Base-by-base conservation (phyloP, 106 monocot genomes). In the Vanilla planifolia region DNA sequence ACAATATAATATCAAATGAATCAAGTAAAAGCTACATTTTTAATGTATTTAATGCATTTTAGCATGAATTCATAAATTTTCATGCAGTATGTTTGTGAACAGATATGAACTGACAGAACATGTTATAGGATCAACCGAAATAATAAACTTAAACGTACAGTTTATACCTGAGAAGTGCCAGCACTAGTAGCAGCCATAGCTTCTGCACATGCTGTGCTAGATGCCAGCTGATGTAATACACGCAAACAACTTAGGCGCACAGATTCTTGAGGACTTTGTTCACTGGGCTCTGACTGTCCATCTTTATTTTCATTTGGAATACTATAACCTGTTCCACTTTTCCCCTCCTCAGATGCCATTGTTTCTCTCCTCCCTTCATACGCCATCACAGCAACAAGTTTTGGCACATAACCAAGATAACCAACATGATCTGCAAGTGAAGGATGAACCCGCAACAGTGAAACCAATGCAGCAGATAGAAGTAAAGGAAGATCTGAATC, bases 151-250 rank as follows among this genome's bases (percentile, higher is more conserved):
- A n/a, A n/a, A n/a, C n/a, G 30, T 22, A 16, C 14, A 53, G 19
- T 34, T 35, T 48, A 33, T 72, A 93, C 96, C 96, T 96, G 96
- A 55, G 89, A 88, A 65, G 79, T 79, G 45, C 98, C 98, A 24
- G 51, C 79, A 79, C 98, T 98, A 67, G 98, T 92, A 39, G 98
- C 84, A 40, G 98, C 98, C 98, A 98, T 98, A 78, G 98, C 91
- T 71, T 98, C 98, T 8, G 98, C 98, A 78, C 98, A 92, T 65
- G 77, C 88, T 61, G 91, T 98, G 69, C 98, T 98, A 63, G 92
- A 92, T 20, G 98, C 92, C 63, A 98, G 74, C 60, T 98, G 98
- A 79, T 98, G 98, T 23, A 98, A 44, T 8, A 98, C 85, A 23
- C 87, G 75, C 53, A 98, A 82, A 68, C 91, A 91, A 74, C 98